Base-by-base conservation (phyloP, 1,284 basidiomycete genomes). In the Marasmius tenuissimus region DNA sequence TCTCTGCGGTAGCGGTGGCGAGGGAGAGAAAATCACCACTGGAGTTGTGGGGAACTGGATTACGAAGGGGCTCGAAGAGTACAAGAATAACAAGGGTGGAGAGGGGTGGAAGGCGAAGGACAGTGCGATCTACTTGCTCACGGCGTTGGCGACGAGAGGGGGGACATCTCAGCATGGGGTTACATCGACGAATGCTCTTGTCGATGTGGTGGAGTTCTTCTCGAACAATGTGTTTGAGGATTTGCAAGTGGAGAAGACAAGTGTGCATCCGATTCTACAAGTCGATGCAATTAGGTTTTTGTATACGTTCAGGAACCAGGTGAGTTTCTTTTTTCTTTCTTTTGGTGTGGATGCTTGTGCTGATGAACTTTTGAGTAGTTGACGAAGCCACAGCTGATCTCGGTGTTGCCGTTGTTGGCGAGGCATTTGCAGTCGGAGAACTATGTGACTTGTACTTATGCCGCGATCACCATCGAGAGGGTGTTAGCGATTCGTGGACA, bases 121-220 rank as follows among this genome's bases (percentile, higher is more conserved):
- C 75, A 93, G 92, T 18, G 97, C 97, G n/a, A 89, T 98, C 57
- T 99, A 94, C 76, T 78, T 98, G 34, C 81, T 99, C 68, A 95
- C 93, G 7, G 94, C 94, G 1, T 88, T 98, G 62, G 97, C 97
- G 1, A 91, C 93, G 6, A 83, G 91, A 58, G 93, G 94, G 4
- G 92, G 92, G 7, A 98, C 97, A 0, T 81, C 83, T 11, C 88
- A 91, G 87, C 93, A 92, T 65, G 97, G 97, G 58, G 96, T 98
- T 34, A 97, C 96, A 0, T 92, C 93, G 18, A 95, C 92, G 47
- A 99, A 98, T 72, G 83, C 90, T 1, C 84, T 97, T 45, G 93
- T 99, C 34, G 92, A 99, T 72, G 92, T 99, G 27, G 93, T 99
- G 67, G 85, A 94, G 67, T 98, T 98, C 81, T 99, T 99, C 78